These are phyloP conservation scores for Whalleya microplaca DNA, from an alignment of 2,329 filamentous ascomycete species.

Conservation along the genomic window DNA sequence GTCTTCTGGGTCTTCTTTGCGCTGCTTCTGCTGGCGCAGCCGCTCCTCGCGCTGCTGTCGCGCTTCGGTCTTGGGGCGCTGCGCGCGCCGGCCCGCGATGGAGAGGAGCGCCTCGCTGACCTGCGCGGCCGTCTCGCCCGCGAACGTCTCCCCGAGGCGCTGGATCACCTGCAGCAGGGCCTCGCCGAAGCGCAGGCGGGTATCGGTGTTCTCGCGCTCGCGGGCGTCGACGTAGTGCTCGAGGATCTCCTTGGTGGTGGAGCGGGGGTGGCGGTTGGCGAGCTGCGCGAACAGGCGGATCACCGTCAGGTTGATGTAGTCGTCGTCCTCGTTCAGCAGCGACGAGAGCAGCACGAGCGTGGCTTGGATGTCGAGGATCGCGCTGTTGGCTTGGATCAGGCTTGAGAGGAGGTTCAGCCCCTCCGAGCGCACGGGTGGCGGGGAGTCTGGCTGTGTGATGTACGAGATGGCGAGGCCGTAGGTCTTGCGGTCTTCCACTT, in stretches of 20 bases:
- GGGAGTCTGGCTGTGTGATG: constrained; percentile 63
- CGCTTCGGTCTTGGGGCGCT: constrained; percentile 61
- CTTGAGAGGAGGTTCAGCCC: constrained; percentile 63
- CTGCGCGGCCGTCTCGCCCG: constrained; percentile 54
- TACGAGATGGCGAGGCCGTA: constrained; percentile 68
- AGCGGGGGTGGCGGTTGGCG: constrained; percentile 63
- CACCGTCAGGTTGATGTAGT: constrained; percentile 72
- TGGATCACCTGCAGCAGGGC: constrained; percentile 68
- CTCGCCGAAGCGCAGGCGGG: constrained; percentile 70
- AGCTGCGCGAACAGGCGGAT: constrained; percentile 68
- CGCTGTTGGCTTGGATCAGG: constrained; percentile 58
- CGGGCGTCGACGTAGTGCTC: constrained; percentile 69
- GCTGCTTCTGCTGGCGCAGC: constrained; percentile 50
- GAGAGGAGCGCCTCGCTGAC: constrained; percentile 64
- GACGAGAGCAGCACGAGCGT: constrained; percentile 66
- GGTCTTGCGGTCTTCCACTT: constrained; percentile 63
- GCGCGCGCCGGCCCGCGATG: constrained; percentile 65
- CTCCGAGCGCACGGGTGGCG: constrained; percentile 68
- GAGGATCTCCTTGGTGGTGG: constrained; percentile 64
- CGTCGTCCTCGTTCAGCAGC: constrained; percentile 67
- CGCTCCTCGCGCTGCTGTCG: constrained; percentile 57
- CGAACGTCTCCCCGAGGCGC: constrained; percentile 58
- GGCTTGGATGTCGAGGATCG: constrained; percentile 68
- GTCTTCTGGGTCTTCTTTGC: constrained; percentile 48
- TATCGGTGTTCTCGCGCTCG: constrained; percentile 63